phyloP scores from a whole-genome alignment of 1,284 basidiomycete genomes.

The Peniophora sp. region DNA sequence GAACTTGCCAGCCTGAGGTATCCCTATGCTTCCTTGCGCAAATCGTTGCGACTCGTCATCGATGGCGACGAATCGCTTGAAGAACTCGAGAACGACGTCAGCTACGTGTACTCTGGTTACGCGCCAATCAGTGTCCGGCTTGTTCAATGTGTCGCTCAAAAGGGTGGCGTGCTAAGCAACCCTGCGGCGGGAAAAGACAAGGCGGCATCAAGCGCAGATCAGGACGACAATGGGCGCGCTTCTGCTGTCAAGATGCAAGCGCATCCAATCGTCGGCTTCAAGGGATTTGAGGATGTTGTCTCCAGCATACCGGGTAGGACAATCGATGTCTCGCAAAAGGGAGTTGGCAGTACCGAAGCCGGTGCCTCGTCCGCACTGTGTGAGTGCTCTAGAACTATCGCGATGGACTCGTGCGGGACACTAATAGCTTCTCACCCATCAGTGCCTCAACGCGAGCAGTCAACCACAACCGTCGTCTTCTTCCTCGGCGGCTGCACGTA shows the following conservation, averaged over 20 bases:
- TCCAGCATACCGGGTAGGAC: conserved; percentile 77
- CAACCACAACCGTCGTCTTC: conserved; percentile 86
- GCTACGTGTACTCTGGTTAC: conserved; percentile 95
- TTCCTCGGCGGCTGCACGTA: conserved; percentile 99
- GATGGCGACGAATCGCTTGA: conserved; percentile 78
- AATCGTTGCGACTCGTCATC: conserved; percentile 84
- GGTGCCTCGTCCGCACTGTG: conserved; percentile 29
- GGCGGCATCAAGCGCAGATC: conserved; percentile 26
- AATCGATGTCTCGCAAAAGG: conserved; percentile 70
- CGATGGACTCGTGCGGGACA: too few species aligned
- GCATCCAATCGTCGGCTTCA: conserved; percentile 92
- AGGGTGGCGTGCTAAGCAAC: conserved; percentile 79
- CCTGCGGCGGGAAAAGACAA: conserved; percentile 51
- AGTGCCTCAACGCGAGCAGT: conserved; percentile 44
- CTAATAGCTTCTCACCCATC: conserved; percentile 7
- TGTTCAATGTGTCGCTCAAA: conserved; percentile 88
- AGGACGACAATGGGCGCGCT: conserved; percentile 23
- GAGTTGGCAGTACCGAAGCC: conserved; percentile 24
- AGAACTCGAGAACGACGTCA: conserved; percentile 86
- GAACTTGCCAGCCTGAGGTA: conserved; percentile 43
- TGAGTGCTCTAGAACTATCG: conserved; percentile 23
- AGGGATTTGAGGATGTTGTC: conserved; percentile 89
- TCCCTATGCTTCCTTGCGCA: conserved; percentile 69
- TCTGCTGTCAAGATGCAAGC: conserved; percentile 52
- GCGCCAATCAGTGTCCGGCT: conserved; percentile 89